Conservation (phyloP, 2,329 filamentous ascomycete species). For the Claviceps sorghi region DNA sequence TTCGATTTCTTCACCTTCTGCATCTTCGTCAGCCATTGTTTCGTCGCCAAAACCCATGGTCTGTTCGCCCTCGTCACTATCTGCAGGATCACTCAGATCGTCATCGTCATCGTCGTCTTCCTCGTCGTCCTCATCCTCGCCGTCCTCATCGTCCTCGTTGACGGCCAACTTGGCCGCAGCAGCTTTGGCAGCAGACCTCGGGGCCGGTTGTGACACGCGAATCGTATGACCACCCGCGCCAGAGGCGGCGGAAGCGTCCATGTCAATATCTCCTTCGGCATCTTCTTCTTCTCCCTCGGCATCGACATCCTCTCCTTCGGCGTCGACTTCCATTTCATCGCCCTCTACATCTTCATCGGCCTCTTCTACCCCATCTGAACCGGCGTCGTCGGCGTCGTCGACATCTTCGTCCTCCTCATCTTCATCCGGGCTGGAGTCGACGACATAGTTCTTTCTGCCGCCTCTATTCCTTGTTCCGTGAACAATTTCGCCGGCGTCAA, state of each 20-base stretch:
- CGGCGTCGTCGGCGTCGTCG: conserved; percentile 23
- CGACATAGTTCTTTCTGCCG: conserved; percentile 44
- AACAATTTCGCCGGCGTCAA: conserved; percentile 32
- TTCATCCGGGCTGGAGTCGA: conserved; percentile 38
- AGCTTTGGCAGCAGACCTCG: conserved; percentile 21
- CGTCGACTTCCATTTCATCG: conserved; percentile 23
- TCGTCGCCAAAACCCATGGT: conserved; percentile 28
- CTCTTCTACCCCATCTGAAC: conserved; percentile 22
- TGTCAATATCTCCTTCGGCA: conserved; percentile 30
- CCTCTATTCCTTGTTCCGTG: conserved; percentile 38
- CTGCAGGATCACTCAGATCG: conserved; percentile 38
- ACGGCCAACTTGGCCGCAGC: conserved; percentile 19
- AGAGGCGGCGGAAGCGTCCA: conserved; percentile 21
- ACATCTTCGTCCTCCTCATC: conserved; percentile 26
- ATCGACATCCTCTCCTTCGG: conserved; percentile 26
- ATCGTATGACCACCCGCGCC: conserved; percentile 23
- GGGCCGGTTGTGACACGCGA: conserved; percentile 31
- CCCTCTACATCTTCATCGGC: conserved; percentile 28
- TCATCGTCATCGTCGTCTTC: conserved; percentile 39
- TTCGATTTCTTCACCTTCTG: conserved; percentile 31
- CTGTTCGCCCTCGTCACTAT: conserved; percentile 30
- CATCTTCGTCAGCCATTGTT: conserved; percentile 32
- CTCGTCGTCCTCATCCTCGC: conserved; percentile 32
- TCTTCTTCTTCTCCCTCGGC: conserved; percentile 17
- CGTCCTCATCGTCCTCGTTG: conserved; percentile 32